Conservation (phyloP, 805 yeast genomes). For the Saccharomycopsis lassenensis region DNA sequence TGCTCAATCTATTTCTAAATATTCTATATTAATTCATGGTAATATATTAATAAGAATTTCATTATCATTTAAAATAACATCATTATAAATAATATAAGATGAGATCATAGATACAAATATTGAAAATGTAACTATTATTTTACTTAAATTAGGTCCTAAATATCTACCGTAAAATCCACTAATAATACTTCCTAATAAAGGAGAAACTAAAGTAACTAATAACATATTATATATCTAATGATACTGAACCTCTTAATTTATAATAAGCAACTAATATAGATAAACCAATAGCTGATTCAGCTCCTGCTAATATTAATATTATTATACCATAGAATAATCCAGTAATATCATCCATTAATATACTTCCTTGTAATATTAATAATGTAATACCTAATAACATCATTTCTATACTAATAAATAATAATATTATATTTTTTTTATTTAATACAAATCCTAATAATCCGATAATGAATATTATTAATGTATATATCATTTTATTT, state of each 20-base stretch:
- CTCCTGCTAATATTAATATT: constrained; percentile 19
- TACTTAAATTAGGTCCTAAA: constrained; percentile 16
- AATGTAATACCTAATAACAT: constrained; percentile 19
- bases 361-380: constrained; percentile 17
- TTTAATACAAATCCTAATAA: constrained; percentile 19
- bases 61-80: constrained; percentile 16
- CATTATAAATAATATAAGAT: constrained; percentile 13
- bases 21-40: constrained; percentile 18
- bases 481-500: constrained; percentile 2
- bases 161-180: constrained; percentile 19
- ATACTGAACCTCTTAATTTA: constrained; percentile 20
- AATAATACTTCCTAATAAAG: constrained; percentile 17
- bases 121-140: constrained; percentile 14
- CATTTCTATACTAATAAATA: constrained; percentile 18
- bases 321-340: constrained; percentile 18
- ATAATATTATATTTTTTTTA: constrained; percentile 18
- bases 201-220: constrained; percentile 16
- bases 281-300: constrained; percentile 20
- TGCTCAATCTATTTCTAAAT: constrained; percentile 19
- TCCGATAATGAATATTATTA: constrained; percentile 18
- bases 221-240: constrained; percentile 17
- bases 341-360: constrained; percentile 17
- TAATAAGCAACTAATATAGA: constrained; percentile 19
- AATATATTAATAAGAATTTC: constrained; percentile 17
- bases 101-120: constrained; percentile 15